Percentiles rank a stretch among this genome's conserved stretches.
Evolutionary conservation across 371 early-diverging fungal genomes (phyloP).

Genomic region (Mycotypha africana): DNA sequence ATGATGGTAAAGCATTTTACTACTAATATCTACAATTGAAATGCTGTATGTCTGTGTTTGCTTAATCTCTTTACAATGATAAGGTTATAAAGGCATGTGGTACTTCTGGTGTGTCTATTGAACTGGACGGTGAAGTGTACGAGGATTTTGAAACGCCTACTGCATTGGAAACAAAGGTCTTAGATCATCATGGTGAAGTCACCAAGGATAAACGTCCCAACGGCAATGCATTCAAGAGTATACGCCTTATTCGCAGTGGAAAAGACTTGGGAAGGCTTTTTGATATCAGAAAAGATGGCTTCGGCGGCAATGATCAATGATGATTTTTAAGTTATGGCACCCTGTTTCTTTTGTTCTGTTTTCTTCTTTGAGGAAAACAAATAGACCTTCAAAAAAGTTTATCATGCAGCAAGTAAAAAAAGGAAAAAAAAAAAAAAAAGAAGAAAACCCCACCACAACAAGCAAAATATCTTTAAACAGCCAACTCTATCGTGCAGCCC

Average conservation of each 20-base stretch:
- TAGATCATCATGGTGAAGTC: slow-evolving; percentile 44
- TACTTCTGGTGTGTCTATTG: slow-evolving; percentile 37
- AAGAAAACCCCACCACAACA: no score
- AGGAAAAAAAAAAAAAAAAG: no score
- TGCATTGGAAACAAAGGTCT: slow-evolving; percentile 46
- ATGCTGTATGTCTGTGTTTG: no score
- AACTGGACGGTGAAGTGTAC: slow-evolving; percentile 35
- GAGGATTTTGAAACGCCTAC: slow-evolving; percentile 51
- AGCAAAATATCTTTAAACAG: no score
- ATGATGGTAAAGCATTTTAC: slow-evolving; percentile 33
- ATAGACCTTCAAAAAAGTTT: not conserved
- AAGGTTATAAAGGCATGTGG: slow-evolving; percentile 46
- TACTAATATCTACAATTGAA: no score
- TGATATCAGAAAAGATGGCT: slow-evolving; percentile 49
- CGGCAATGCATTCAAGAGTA: slow-evolving; percentile 50
- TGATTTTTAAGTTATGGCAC: no score
- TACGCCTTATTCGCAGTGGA: slow-evolving; percentile 35
- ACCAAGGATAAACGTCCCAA: slow-evolving; percentile 46
- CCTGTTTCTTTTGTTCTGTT: not conserved
- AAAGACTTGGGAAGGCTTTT: slow-evolving; percentile 46
- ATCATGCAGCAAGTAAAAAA: slow-evolving; percentile 1
- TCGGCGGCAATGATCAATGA: no score
- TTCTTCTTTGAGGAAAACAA: not conserved
- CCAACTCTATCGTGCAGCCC: no score
- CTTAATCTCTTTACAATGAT: not conserved